phyloP scores from a whole-genome alignment of 2,329 filamentous ascomycete genomes.

The Elsinoe australis region DNA sequence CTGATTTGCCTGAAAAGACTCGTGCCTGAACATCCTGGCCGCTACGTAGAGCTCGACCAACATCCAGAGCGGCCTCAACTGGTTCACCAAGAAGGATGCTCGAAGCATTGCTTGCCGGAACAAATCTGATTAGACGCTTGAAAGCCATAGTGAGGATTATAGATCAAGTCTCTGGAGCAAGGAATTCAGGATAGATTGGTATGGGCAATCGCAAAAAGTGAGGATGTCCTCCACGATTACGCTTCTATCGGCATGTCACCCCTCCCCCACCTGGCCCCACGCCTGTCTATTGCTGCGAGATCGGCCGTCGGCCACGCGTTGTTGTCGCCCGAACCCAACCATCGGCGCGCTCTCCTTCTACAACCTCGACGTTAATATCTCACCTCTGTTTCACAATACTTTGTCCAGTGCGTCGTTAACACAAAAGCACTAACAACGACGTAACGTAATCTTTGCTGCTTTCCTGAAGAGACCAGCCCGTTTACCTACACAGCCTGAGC shows the following conservation, averaged over 20 bases:
- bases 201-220: neutral
- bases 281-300: constrained; percentile 1
- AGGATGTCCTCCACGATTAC: no score
- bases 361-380: no score
- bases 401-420: no score
- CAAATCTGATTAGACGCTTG: constrained; percentile 21
- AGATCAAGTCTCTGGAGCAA: neutral
- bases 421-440: no score
- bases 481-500: no score
- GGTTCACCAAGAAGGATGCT: constrained; percentile 20
- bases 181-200: neutral
- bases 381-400: no score
- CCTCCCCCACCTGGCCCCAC: constrained; percentile 5
- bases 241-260: neutral
- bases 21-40: constrained; percentile 50
- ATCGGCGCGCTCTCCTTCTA: no score
- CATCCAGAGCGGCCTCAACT: constrained; percentile 44
- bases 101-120: constrained; percentile 21
- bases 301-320: neutral
- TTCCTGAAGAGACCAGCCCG: no score
- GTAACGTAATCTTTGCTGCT: no score
- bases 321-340: no score
- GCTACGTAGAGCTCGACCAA: constrained; percentile 50
- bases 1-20: constrained; percentile 52
- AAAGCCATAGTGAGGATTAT: constrained; percentile 17